Base-by-base conservation (phyloP, 2,329 filamentous ascomycete genomes). In the Cordyceps farinosa region DNA sequence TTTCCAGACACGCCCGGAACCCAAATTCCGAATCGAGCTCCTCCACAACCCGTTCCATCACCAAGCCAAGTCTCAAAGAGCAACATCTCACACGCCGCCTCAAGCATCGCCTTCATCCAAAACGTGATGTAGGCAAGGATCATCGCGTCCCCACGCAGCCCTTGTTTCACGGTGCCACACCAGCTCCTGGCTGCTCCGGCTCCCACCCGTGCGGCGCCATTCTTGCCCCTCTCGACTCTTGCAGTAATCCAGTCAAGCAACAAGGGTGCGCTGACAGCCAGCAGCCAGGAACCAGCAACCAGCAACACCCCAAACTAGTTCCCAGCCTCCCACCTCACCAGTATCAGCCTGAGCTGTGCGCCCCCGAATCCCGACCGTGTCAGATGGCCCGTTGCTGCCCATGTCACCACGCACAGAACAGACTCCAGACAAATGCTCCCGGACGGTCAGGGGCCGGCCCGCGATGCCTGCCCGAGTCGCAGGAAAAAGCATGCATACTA, bases 111-210 rank as follows among this genome's bases (percentile, higher is more conserved):
- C 40, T 53, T 52, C 15, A 47, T 53, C 48, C 58, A 61, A 61
- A 53, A 61, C 58, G 47, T 45, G 58, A 61, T 53, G 58, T 48
- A 61, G 48, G 48, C 48, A 53, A 27, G 48, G 58, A 61, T 61
- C 58, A 40, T 53, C 50, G 3, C 30, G 38, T 48, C 60, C 44
- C 60, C 60, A 62, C 60, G 51, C 60, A 62, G 38, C 60, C 51
- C 42, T 45, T 50, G 60, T 62, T 62, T 62, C 60, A 62, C 38
- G 38, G 38, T 45, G 38, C 50, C 58, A 59, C 48, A 61, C 57
- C 48, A 53, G 11, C 48, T 60, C 36, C 47, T 45, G 32, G 13
- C 22, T 34, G 52, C 56, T 44, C 29, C 36, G 57, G 57, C 47
- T 34, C 47, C 57, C 48, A 29, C 29, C 47, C 47, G 36, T 60